Evolutionary conservation across 805 yeast species (phyloP), one percentile per base, ranked within the genome.

Genomic region (Wickerhamiella nectarea): DNA sequence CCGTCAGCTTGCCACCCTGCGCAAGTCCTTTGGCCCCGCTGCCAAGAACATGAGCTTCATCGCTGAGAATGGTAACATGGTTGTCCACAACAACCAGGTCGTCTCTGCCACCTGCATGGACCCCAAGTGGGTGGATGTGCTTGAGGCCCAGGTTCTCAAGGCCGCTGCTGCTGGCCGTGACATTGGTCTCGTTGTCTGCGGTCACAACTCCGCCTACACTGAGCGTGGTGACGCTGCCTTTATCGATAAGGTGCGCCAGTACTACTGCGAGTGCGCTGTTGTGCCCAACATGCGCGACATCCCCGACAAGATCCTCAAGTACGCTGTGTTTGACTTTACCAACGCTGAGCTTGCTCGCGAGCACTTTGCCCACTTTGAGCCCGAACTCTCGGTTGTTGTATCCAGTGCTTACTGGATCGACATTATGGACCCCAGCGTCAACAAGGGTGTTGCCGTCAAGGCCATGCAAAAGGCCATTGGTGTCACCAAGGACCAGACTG

Each of bases 401-500:
- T 39, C 42, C 7, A 28, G 35, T 11, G 42, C 42, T 22, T 39
- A 39, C 42, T 39, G 42, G 42, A 39, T 39, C 36, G 42, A 39
- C 21, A 39, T 39, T 14, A 39, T 39, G 42, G 42, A 39, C 42
- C 42, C 42, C 31, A 10, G 22, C 22, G 42, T 39, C 24, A 39
- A 39, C 42, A 39, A 39, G 42, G 42, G 42, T 31, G 42, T 39
- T 18, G 42, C 42, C 24, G 42, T 39, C 18, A 34, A 35, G 36
- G 42, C 42, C 29, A 39, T 39, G 42, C 42, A 39, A 10, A 31
- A 39, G 42, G 42, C 42, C 19, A 29, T 39, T 14, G 42, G 42
- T 39, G 42, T 39, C 11, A n/a, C 42, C 25, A 31, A 29, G 21
- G 50, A 46, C 20, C 38, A 68, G 4, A 78, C 80, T 1, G 79